Evolutionary conservation across 176 grass and related monocot species (phyloP), one percentile per base, ranked within the genome.

Genomic region (Rhynchospora pubera): DNA sequence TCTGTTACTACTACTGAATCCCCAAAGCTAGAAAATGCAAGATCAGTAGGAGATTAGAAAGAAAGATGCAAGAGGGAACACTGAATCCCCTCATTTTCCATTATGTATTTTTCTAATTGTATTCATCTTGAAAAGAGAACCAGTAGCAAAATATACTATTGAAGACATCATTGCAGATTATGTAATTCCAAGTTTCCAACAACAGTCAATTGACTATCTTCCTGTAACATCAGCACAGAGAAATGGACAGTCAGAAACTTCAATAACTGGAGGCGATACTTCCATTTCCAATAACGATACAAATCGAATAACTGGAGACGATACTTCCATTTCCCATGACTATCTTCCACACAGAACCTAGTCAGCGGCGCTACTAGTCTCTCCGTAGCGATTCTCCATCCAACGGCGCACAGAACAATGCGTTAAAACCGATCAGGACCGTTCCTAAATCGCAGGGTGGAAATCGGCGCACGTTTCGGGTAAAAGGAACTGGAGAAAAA

Each of bases 391-490:
- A 50, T 60, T 66, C 11, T 32, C 0, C 4, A 64, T 65, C 15
- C 14, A 52, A 82, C 59, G 61, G 79, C 4, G 0, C 9, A 5
- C 39, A 4, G 6, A 0, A 28, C 7, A 7, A 62, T 5, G 13
- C 21, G 60, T 24, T 53, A 34, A 42, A 23, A n/a, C 6, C 42
- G 9, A 82, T 82, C 79, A 26, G 18, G 1, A 48, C 58, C 79
- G 79, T 82, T 51, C 45, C 43, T 65, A 19, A 82, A 53, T 82
- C 61, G 79, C 79, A 50, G 79, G n/a, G 61, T 65, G 61, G 61
- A 82, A 82, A 82, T 65, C 19, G 19, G 60, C 79, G 79, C 79
- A 82, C 79, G 79, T 82, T 82, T 30, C 79, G 59, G 79, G 44
- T 82, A 52, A 50, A 82, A 73, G 9, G 1, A 73, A 61, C 21